A percentile compares a stretch with the other conserved stretches of the same genome.
phyloP scores from a whole-genome alignment of 345 rosid species.

The Citrus reticulata region DNA sequence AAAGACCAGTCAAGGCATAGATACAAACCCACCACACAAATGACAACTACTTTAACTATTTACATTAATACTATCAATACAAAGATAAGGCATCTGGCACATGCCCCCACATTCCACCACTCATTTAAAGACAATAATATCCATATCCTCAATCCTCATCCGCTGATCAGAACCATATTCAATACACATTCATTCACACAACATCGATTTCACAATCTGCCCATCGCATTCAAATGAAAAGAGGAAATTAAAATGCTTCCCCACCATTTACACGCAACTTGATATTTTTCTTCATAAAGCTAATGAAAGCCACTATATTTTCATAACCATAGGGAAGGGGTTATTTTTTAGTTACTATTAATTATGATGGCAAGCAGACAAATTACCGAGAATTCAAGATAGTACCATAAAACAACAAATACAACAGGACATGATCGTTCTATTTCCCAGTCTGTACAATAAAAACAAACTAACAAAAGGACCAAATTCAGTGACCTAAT shows the following conservation, averaged over 20 bases:
- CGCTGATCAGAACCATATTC: slow-evolving; percentile 10
- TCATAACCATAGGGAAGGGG: neutral
- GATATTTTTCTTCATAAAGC: neutral
- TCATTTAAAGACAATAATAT: neutral
- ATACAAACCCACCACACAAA: neutral
- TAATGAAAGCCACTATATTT: slow-evolving; percentile 2
- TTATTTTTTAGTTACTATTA: slow-evolving; percentile 24
- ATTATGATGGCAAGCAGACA: slow-evolving; percentile 15
- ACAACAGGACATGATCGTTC: slow-evolving; percentile 5
- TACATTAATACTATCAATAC: neutral
- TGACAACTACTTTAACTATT: neutral
- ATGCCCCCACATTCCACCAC: neutral
- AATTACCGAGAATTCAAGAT: slow-evolving; percentile 12
- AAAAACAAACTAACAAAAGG: slow-evolving; percentile 13
- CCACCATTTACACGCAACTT: neutral
- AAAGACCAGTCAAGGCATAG: neutral
- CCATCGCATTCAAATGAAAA: neutral
- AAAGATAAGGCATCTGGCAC: slow-evolving; percentile 8
- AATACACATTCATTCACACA: slow-evolving; percentile 1
- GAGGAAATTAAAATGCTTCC: neutral
- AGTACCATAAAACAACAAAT: slow-evolving; percentile 10
- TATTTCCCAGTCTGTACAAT: slow-evolving; percentile 49
- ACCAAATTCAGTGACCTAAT: slow-evolving; percentile 30
- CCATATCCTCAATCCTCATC: neutral
- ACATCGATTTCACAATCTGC: neutral